A percentile compares a stretch with the other conserved stretches of the same genome.
These are phyloP conservation scores for Apiospora kogelbergensis DNA, from an alignment of 2,329 filamentous ascomycete genomes.

Conservation along the genomic window DNA sequence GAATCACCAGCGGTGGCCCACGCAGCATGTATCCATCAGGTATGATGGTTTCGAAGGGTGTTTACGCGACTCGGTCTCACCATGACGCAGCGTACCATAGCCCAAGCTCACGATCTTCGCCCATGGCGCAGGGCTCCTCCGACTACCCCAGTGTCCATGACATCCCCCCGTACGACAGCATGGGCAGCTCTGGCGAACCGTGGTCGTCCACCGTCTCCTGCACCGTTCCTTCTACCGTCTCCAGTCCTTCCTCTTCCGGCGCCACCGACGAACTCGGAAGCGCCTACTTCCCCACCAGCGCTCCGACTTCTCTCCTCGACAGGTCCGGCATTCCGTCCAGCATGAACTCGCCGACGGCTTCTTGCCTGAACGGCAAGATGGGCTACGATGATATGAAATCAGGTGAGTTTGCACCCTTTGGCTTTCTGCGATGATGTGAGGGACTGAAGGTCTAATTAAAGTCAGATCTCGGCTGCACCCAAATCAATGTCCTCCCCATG, in stretches of 20 bases:
- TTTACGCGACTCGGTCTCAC: constrained; percentile 7
- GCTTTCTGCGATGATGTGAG: constrained; percentile 14
- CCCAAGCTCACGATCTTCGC: constrained; percentile 44
- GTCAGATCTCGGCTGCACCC: constrained; percentile 33
- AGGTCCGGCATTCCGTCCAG: constrained; percentile 26
- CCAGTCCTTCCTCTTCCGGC: constrained; percentile 51
- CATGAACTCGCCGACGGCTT: constrained; percentile 32
- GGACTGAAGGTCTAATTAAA: constrained; percentile 26
- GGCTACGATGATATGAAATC: constrained; percentile 34
- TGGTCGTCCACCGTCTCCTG: constrained; percentile 46
- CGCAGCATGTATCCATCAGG: constrained; percentile 26
- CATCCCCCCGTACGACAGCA: constrained; percentile 39
- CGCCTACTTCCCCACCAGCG: constrained; percentile 50
- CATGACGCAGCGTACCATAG: constrained; percentile 23
- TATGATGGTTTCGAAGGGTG: constrained; percentile 17
- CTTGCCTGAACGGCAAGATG: constrained; percentile 32
- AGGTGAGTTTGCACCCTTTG: constrained; percentile 26
- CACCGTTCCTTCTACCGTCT: constrained; percentile 48
- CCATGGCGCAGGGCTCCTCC: constrained; percentile 40
- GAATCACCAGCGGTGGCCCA: constrained; percentile 34
- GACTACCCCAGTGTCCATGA: constrained; percentile 45
- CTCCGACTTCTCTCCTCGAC: constrained; percentile 45
- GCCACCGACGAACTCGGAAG: constrained; percentile 47
- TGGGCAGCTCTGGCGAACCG: constrained; percentile 44
- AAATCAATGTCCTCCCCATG: constrained; percentile 31